Percentiles rank a stretch among this genome's conserved stretches.
Conservation (phyloP, 139 green algal species). For the Astrephomene gubernaculifera region DNA sequence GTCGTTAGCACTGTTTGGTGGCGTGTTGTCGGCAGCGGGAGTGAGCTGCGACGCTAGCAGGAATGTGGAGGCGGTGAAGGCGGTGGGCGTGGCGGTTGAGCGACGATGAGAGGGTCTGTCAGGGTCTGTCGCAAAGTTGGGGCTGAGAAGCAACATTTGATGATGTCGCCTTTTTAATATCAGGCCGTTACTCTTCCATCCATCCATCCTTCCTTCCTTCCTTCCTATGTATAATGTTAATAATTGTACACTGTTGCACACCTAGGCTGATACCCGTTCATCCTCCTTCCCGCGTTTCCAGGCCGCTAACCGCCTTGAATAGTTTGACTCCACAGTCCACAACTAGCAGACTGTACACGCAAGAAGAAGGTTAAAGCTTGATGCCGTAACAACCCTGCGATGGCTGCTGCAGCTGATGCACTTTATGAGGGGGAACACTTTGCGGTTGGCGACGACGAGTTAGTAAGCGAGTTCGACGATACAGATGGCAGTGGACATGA, state of each 20-base stretch:
- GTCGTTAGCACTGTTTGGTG: neutral
- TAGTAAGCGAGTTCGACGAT: neutral
- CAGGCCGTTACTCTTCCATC: too few species aligned
- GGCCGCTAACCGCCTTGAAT: too few species aligned
- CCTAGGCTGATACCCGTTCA: too few species aligned
- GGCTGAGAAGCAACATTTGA: too few species aligned
- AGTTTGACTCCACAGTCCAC: neutral
- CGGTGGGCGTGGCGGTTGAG: neutral
- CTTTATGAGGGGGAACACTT: neutral
- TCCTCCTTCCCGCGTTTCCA: neutral
- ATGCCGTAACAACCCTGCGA: too few species aligned
- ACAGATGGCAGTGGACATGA: neutral
- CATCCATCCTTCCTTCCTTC: too few species aligned
- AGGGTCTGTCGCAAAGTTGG: too few species aligned
- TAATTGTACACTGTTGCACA: too few species aligned
- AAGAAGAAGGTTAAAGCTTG: too few species aligned
- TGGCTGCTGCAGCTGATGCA: neutral
- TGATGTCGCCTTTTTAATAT: too few species aligned
- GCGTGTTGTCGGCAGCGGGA: neutral
- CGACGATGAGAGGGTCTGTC: neutral
- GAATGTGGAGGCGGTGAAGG: neutral
- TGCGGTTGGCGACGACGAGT: slow-evolving; percentile 31
- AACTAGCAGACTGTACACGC: too few species aligned
- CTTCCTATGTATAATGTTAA: too few species aligned
- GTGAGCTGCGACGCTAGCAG: neutral